Evolutionary conservation across 345 rosid species (phyloP).

Genomic region (Kandelia obovata): DNA sequence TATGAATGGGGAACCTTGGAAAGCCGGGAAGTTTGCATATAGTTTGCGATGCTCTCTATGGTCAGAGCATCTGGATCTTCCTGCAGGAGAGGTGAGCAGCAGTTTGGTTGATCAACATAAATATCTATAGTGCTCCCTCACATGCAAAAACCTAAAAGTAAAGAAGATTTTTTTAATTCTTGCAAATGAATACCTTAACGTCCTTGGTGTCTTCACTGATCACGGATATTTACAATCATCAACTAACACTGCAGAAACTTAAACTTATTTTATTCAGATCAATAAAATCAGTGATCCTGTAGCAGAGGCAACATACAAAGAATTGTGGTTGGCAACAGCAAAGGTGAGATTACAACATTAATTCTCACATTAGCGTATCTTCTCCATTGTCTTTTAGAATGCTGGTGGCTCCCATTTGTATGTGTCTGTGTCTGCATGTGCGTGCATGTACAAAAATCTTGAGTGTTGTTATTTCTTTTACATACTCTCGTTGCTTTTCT

Average conservation of each 20-base stretch:
- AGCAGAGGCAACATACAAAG: constrained; percentile 52
- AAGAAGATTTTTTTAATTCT: neutral
- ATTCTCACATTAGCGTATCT: neutral
- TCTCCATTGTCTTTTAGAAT: no score
- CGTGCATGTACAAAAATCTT: no score
- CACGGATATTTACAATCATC: neutral
- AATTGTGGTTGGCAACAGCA: constrained; percentile 73
- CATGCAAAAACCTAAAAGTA: neutral
- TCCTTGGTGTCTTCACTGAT: neutral
- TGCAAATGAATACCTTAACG: neutral
- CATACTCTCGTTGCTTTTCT: neutral
- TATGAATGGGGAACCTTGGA: constrained; percentile 76
- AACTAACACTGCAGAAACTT: neutral
- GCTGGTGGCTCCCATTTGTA: no score
- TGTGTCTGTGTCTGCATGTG: no score
- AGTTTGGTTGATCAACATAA: neutral
- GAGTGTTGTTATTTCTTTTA: no score
- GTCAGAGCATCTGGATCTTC: constrained; percentile 89
- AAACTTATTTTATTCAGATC: constrained; percentile 36
- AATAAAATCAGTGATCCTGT: constrained; percentile 63
- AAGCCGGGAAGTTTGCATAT: constrained; percentile 71
- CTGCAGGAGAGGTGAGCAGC: constrained; percentile 53
- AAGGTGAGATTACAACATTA: constrained; percentile 30
- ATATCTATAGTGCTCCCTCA: neutral
- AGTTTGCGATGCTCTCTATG: constrained; percentile 76